phyloP scores from a whole-genome alignment of 306 rosid species.

The Lathyrus oleraceus region DNA sequence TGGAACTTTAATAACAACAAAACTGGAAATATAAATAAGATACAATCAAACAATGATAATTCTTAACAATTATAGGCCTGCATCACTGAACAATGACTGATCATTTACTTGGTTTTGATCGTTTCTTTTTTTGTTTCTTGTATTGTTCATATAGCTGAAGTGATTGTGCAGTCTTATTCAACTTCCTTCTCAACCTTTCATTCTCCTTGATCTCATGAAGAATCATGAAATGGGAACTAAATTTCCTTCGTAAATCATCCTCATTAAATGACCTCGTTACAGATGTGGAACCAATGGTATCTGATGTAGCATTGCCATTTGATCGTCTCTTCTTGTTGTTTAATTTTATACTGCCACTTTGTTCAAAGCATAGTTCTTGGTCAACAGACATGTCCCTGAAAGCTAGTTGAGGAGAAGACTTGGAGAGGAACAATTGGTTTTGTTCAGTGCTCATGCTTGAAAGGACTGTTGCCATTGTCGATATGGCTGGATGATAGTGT shows the following conservation, averaged over 20 bases:
- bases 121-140: conserved; percentile 57
- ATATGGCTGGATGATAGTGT: conserved; percentile 80
- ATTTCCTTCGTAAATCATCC: conserved; percentile 58
- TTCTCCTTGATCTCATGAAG: conserved; percentile 77
- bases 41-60: neutral
- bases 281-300: conserved; percentile 32
- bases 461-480: conserved; percentile 64
- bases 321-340: conserved; percentile 57
- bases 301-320: conserved; percentile 37
- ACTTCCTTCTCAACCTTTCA: conserved; percentile 65
- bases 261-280: conserved; percentile 46
- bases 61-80: neutral
- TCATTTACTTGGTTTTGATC: conserved; percentile 32
- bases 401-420: conserved; percentile 74
- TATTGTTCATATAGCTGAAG: conserved; percentile 68
- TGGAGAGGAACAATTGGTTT: conserved; percentile 62
- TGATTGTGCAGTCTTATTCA: conserved; percentile 50
- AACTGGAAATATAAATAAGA: neutral
- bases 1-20: neutral
- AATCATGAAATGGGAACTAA: conserved; percentile 61
- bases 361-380: conserved; percentile 53
- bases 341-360: conserved; percentile 39
- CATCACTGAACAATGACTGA: conserved; percentile 16
- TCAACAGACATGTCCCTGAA: conserved; percentile 67
- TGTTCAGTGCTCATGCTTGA: conserved; percentile 57